Percentiles rank a stretch among this genome's conserved stretches.
phyloP scores from a whole-genome alignment of 495 filamentous ascomycete species.

The Recurvomyces mirabilis region DNA sequence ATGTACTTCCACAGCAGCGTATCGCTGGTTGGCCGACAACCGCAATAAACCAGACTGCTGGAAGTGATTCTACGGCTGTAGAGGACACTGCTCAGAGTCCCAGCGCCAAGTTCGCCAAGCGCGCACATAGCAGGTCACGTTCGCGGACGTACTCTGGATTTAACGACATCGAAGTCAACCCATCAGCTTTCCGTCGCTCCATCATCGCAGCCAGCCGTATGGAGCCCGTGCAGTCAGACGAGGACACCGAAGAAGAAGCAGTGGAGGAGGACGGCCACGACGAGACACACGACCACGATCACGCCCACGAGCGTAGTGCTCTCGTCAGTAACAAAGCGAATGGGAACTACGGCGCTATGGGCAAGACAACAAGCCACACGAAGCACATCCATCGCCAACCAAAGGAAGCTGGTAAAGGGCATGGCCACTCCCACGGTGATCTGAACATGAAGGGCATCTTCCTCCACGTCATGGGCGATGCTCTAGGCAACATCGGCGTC shows the following conservation, averaged over 20 bases:
- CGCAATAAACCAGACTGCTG: conserved; percentile 30
- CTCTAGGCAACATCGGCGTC: conserved; percentile 92
- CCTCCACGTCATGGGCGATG: conserved; percentile 91
- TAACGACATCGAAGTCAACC: conserved; percentile 68
- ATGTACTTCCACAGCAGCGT: conserved; percentile 34
- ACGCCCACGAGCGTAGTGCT: conserved; percentile 22
- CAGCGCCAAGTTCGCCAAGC: conserved; percentile 1
- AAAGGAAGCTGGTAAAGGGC: conserved; percentile 47
- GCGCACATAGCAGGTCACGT: conserved; percentile 26
- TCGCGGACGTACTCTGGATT: conserved; percentile 29
- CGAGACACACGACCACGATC: conserved; percentile 14
- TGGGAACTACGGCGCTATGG: conserved; percentile 14
- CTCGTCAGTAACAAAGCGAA: conserved; percentile 1
- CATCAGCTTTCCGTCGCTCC: conserved; percentile 79
- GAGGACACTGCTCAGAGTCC: conserved; percentile 5
- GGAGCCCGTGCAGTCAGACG: conserved; percentile 35
- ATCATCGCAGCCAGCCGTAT: conserved; percentile 68
- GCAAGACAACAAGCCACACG: conserved; percentile 36
- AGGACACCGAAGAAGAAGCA: conserved; percentile 44
- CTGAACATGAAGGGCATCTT: conserved; percentile 98
- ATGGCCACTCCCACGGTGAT: conserved; percentile 68
- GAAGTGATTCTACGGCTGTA: conserved; percentile 25
- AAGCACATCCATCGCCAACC: conserved; percentile 76
- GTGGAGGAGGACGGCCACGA: conserved; percentile 38
- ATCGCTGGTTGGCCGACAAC: conserved; percentile 23